Evolutionary conservation across 371 early-diverging fungal genomes (phyloP), one percentile per base, ranked within the genome.

Genomic region (Mucor circinelloides): DNA sequence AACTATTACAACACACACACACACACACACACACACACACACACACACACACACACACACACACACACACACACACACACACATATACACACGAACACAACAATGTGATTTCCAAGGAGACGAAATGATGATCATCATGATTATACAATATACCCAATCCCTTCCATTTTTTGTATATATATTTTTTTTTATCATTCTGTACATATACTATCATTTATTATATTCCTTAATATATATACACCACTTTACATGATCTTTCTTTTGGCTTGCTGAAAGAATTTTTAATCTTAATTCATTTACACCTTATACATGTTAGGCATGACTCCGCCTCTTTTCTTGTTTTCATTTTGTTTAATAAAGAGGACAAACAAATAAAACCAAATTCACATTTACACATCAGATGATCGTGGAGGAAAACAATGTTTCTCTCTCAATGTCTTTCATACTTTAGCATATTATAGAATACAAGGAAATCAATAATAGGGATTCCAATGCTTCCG

Each of bases 31-130:
- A 46, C 42, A 55, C 44, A 21, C 30, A 60, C 60, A 42, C 60
- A 52, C 31, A 62, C 62, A 50, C 62, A 62, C 30, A 50, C 12
- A 60, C 60, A 60, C 62, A 61, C 58, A 38, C 40, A 58, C 58
- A 46, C 42, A 55, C 44, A 21, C 30, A 60, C 60, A 42, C 31
- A 62, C 62, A 50, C 62, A 62, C 30, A 50, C 12, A 60, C 60
- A 60, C 62, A 61, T 36, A 38, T 19, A 58, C 58, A 46, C 42
- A 55, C 44, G 32, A 44, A 60, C 60, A 42, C 60, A 52, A 48
- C 48, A 48, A 60, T 60, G 61, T 60, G 61, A 60, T 60, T 46
- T 56, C 61, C 48, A 46, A 46, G 61, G 61, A 60, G 57, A 32
- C 31, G 57, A 58, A 58, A 44, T 23, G 32, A 15, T 40, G 15